Conservation (phyloP, 805 yeast genomes). For the Diddensiella caesifluorescens region DNA sequence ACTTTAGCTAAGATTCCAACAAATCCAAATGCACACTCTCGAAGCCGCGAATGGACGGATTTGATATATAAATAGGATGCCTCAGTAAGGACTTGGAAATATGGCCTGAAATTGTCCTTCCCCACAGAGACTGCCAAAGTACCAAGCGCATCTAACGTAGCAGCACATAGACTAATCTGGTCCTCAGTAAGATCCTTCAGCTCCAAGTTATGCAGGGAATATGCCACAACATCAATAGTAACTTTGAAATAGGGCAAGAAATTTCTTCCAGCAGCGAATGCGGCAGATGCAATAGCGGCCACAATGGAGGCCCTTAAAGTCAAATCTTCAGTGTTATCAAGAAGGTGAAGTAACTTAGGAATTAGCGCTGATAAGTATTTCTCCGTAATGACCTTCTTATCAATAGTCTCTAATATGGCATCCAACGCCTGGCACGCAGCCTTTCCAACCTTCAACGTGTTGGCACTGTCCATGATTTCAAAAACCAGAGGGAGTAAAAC, state of each 20-base stretch:
- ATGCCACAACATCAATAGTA: slow-evolving; percentile 76
- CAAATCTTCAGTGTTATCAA: slow-evolving; percentile 59
- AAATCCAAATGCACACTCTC: slow-evolving; percentile 93
- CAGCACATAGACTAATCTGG: slow-evolving; percentile 85
- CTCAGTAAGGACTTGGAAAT: slow-evolving; percentile 81
- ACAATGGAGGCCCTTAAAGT: slow-evolving; percentile 58
- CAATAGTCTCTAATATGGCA: slow-evolving; percentile 85
- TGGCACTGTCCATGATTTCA: slow-evolving; percentile 78
- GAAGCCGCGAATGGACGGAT: slow-evolving; percentile 74
- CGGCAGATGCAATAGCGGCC: slow-evolving; percentile 95
- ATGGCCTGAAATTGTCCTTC: slow-evolving; percentile 76
- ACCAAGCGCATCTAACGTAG: slow-evolving; percentile 87
- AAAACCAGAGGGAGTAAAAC: slow-evolving; percentile 80
- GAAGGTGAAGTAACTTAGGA: slow-evolving; percentile 81
- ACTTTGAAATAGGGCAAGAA: slow-evolving; percentile 81
- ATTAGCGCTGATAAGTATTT: slow-evolving; percentile 81
- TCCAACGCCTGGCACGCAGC: slow-evolving; percentile 89
- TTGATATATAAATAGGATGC: slow-evolving; percentile 77
- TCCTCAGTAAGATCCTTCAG: slow-evolving; percentile 79
- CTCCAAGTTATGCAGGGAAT: slow-evolving; percentile 45
- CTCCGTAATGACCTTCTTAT: slow-evolving; percentile 72
- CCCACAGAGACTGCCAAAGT: slow-evolving; percentile 97
- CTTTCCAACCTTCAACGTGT: slow-evolving; percentile 77
- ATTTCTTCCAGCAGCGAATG: slow-evolving; percentile 86
- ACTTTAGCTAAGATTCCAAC: slow-evolving; percentile 92